phyloP scores from a whole-genome alignment of 2,329 filamentous ascomycete genomes.

The Fusarium bulbicola region DNA sequence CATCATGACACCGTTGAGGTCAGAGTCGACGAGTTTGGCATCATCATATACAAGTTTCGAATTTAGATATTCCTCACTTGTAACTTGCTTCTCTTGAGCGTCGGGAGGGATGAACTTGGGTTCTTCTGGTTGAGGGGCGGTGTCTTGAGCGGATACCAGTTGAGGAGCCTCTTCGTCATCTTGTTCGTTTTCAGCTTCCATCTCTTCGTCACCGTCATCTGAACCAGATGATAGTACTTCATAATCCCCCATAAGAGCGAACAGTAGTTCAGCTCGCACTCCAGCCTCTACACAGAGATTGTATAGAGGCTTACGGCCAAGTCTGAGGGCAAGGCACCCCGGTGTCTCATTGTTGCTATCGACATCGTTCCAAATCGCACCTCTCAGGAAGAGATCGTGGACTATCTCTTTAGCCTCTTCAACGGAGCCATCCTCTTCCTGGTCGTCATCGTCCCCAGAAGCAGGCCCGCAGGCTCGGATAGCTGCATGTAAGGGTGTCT shows the following conservation, averaged over 20 bases:
- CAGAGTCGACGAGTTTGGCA: constrained; percentile 75
- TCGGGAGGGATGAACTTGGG: constrained; percentile 48
- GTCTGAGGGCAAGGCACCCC: constrained; percentile 79
- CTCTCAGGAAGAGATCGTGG: constrained; percentile 81
- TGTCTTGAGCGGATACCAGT: constrained; percentile 41
- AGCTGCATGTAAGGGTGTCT: constrained; percentile 88
- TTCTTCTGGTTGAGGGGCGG: constrained; percentile 44
- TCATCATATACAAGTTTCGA: constrained; percentile 71
- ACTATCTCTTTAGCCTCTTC: constrained; percentile 74
- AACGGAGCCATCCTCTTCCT: constrained; percentile 55
- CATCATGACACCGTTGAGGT: constrained; percentile 92
- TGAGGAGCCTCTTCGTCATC: constrained; percentile 51
- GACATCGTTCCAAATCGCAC: constrained; percentile 97
- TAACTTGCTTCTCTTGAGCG: constrained; percentile 59
- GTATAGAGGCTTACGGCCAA: constrained; percentile 79
- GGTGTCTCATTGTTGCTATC: constrained; percentile 89
- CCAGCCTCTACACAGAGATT: constrained; percentile 87
- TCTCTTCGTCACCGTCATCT: constrained; percentile 59
- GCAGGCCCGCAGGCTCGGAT: constrained; percentile 76
- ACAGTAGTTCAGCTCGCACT: constrained; percentile 86
- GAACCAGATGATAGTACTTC: constrained; percentile 72
- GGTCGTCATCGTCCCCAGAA: constrained; percentile 41
- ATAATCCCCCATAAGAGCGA: constrained; percentile 84
- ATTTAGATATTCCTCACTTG: constrained; percentile 73
- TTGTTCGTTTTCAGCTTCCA: constrained; percentile 56